Evolutionary conservation across 2,329 filamentous ascomycete genomes (phyloP).

Genomic region (Clathrospora elynae): DNA sequence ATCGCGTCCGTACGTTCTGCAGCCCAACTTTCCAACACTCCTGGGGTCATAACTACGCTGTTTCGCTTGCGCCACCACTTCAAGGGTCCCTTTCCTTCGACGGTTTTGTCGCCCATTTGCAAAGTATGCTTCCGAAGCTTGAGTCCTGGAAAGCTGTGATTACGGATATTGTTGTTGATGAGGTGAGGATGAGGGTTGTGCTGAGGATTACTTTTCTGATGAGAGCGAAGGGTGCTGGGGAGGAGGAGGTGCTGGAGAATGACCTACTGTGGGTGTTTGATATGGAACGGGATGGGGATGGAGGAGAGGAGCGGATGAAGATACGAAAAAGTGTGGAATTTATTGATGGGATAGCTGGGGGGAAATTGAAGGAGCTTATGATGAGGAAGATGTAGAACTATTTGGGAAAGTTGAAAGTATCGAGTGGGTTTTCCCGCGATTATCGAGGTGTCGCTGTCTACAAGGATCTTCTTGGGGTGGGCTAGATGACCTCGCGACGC

Average conservation of each 20-base stretch:
- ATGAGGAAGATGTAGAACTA: neutral
- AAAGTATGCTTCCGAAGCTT: slow-evolving; percentile 26
- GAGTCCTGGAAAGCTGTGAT: slow-evolving; percentile 30
- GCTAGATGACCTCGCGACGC: too few relatives aligned
- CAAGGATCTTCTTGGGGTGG: too few relatives aligned
- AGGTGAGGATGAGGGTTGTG: slow-evolving; percentile 24
- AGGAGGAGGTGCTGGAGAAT: slow-evolving; percentile 29
- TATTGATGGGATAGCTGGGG: slow-evolving; percentile 36
- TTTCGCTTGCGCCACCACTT: slow-evolving; percentile 25
- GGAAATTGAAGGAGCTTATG: slow-evolving; percentile 26
- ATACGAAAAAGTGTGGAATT: slow-evolving; percentile 38
- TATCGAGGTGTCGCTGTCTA: too few relatives aligned
- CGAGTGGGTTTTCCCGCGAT: too few relatives aligned
- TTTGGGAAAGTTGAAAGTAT: too few relatives aligned
- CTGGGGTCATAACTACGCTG: slow-evolving; percentile 41
- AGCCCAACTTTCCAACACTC: slow-evolving; percentile 26
- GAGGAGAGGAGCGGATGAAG: slow-evolving; percentile 14
- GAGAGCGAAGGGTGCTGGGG: slow-evolving; percentile 17
- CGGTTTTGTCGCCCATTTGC: slow-evolving; percentile 30
- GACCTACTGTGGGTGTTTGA: slow-evolving; percentile 43
- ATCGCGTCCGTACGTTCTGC: slow-evolving; percentile 23
- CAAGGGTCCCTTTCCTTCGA: slow-evolving; percentile 22
- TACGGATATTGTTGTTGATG: slow-evolving; percentile 35
- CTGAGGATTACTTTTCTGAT: slow-evolving; percentile 35
- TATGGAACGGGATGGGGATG: slow-evolving; percentile 22